Base-by-base conservation (phyloP, 1,284 basidiomycete genomes). In the Ganoderma resinaceum region DNA sequence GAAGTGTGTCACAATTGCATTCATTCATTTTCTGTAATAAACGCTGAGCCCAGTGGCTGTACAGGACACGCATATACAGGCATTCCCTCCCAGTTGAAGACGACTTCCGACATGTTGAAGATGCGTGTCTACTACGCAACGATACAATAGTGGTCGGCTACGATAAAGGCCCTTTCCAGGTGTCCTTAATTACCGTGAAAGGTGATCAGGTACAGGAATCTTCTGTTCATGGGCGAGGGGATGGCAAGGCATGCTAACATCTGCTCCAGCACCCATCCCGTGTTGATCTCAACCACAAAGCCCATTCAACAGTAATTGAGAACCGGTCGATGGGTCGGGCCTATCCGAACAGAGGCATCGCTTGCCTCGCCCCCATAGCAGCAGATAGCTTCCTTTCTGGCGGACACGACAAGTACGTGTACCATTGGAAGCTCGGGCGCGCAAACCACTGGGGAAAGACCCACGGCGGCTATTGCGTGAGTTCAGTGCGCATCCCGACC, bases 61-160 rank as follows among this genome's bases (percentile, higher is more conserved):
- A 66, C 67, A 83, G 83, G 63, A 75, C 68, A 52, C 79, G 85
- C 64, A 79, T 85, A 61, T 80, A 79, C 16, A 72, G 75, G 9
- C 79, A 78, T 66, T 87, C 86, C 1, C 76, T 87, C 68, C 85
- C 85, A 67, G 78, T 77, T 61, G 73, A 78, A 20, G 78, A 78
- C 37, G 74, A 76, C 58, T 59, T 67, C 31, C 61, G 80, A 52
- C 82, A 82, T 70, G 84, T 87, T 52, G 73, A 72, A 52, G 78
- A 78, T 66, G 77, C 76, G 16, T 82, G 82, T 66, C 78, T 84
- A 61, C 75, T 85, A 49, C 78, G 78, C 35, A 79, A 84, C 63
- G 49, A 71, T 46, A 82, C 78, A 33, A 80, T 79, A 40, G 78
- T 86, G 62, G 74, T 89, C 69, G 85, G 82, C 6, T 86, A 83